These are phyloP conservation scores for Capsella bursapastoris DNA, from an alignment of 345 rosid species.

Conservation along the genomic window DNA sequence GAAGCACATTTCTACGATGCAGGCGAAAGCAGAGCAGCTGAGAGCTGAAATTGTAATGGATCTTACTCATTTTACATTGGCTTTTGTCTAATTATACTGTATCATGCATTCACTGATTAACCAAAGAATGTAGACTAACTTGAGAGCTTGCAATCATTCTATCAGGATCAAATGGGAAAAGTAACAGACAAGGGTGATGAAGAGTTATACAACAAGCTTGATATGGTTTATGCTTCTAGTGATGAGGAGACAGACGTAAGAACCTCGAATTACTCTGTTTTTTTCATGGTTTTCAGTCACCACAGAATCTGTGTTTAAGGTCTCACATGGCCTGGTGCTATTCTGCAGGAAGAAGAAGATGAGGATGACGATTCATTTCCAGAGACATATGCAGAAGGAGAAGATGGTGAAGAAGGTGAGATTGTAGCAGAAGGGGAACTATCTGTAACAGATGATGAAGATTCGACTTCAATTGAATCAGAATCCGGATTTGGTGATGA, in stretches of 20 bases:
- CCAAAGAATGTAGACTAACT: slow-evolving; percentile 13
- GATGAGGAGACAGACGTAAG: slow-evolving; percentile 59
- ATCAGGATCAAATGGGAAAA: slow-evolving; percentile 66
- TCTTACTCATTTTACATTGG: slow-evolving; percentile 16
- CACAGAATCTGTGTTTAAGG: background rate
- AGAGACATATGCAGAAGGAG: slow-evolving; percentile 49
- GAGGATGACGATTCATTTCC: slow-evolving; percentile 52
- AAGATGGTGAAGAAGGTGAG: slow-evolving; percentile 26
- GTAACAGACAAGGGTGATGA: slow-evolving; percentile 63
- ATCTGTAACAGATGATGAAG: slow-evolving; percentile 20
- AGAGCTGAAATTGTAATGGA: slow-evolving; percentile 73
- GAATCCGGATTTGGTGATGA: slow-evolving; percentile 19
- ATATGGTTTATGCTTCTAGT: slow-evolving; percentile 67
- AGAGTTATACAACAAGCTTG: slow-evolving; percentile 66
- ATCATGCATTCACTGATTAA: slow-evolving; percentile 6
- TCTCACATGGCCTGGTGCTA: slow-evolving; percentile 25
- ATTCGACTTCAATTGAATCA: slow-evolving; percentile 25
- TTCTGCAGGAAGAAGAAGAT: slow-evolving; percentile 51
- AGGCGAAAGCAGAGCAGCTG: slow-evolving; percentile 59
- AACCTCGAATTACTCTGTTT: background rate
- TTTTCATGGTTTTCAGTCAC: slow-evolving; percentile 8
- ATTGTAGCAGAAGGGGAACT: slow-evolving; percentile 18
- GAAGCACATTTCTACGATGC: slow-evolving; percentile 63
- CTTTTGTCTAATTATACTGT: background rate
- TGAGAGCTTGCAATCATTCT: slow-evolving; percentile 11